Percentiles rank a stretch among this genome's conserved stretches.
phyloP scores from a whole-genome alignment of 192 early-diverging fungal species.

The Backusella sp. region DNA sequence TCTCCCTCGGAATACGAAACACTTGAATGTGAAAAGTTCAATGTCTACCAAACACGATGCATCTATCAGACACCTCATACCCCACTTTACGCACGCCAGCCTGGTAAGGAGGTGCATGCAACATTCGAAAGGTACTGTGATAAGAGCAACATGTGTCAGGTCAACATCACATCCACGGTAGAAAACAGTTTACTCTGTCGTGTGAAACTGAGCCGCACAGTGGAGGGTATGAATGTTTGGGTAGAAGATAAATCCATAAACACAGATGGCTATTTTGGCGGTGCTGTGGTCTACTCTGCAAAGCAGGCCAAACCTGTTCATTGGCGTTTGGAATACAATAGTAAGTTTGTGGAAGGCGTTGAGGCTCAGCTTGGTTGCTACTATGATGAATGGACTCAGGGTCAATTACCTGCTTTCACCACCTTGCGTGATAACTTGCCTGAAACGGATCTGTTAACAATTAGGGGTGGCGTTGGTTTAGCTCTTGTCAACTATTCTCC shows the following conservation, averaged over 20 bases:
- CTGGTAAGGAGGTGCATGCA: background rate
- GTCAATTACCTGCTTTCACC: constrained; percentile 47
- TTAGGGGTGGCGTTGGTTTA: constrained; percentile 29
- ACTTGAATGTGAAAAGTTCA: background rate
- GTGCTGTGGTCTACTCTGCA: constrained; percentile 2
- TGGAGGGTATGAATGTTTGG: constrained; percentile 18
- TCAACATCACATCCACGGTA: constrained; percentile 30
- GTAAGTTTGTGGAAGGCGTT: constrained; percentile 17
- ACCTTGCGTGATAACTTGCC: constrained; percentile 37
- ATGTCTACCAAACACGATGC: constrained; percentile 10
- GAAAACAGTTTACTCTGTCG: constrained; percentile 39
- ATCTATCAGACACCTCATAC: background rate
- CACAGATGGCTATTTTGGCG: background rate
- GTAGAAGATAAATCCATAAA: background rate
- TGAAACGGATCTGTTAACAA: constrained; percentile 32
- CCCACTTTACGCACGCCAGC: background rate
- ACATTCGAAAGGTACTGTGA: background rate
- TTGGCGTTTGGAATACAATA: constrained; percentile 9
- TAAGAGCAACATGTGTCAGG: constrained; percentile 11
- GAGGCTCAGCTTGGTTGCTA: constrained; percentile 37
- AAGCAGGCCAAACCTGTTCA: background rate
- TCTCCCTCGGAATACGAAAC: background rate
- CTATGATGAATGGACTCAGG: constrained; percentile 53
- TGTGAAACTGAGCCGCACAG: constrained; percentile 17
- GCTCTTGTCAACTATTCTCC: constrained; percentile 13